phyloP scores from a whole-genome alignment of 371 early-diverging fungal species.

The Mucor lusitanicus region DNA sequence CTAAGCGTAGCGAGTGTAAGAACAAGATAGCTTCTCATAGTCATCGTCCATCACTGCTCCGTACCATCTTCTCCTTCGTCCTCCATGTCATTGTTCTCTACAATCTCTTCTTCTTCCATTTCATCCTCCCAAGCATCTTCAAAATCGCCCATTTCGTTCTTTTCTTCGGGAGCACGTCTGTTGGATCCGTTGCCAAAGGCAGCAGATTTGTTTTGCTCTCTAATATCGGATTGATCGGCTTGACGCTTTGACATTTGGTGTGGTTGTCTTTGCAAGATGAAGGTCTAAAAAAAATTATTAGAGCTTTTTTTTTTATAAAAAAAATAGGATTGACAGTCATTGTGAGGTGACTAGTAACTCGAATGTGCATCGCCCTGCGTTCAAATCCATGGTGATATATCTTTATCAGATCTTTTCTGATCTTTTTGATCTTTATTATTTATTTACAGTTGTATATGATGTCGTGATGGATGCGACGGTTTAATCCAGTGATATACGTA shows the following conservation, averaged over 20 bases:
- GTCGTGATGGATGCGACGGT: not conserved
- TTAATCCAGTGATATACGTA: slow-evolving; percentile 22
- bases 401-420: not conserved
- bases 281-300: not conserved
- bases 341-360: not conserved
- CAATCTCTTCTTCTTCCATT: slow-evolving; percentile 74
- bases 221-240: slow-evolving; percentile 55
- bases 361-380: too few species aligned
- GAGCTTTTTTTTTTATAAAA: not conserved
- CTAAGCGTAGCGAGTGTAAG: slow-evolving; percentile 11
- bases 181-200: slow-evolving; percentile 40
- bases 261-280: not conserved
- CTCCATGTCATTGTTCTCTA: slow-evolving; percentile 57
- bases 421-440: not conserved
- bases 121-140: slow-evolving; percentile 97
- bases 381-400: not conserved
- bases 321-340: not conserved
- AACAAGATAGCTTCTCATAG: not conserved
- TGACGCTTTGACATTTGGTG: slow-evolving; percentile 62
- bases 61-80: slow-evolving; percentile 55
- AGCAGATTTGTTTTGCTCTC: slow-evolving; percentile 46
- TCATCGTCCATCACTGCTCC: not conserved
- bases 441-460: not conserved
- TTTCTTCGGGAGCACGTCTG: slow-evolving; percentile 36
- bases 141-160: slow-evolving; percentile 92